phyloP scores from a whole-genome alignment of 140 eudicot species.

The Ambrosia hybrid region DNA sequence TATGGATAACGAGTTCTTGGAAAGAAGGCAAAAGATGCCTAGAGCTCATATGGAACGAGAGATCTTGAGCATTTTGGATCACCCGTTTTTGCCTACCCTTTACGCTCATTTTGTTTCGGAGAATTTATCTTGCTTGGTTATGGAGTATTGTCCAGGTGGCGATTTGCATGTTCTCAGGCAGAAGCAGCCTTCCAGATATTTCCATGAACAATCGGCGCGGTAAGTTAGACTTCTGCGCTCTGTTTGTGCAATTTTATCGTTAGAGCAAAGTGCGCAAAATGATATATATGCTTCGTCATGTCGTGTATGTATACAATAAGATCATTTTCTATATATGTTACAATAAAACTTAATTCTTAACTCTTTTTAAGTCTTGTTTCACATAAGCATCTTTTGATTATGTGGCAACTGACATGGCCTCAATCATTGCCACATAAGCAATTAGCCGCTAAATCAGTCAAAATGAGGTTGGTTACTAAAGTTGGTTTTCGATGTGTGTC shows the following conservation, averaged over 20 bases:
- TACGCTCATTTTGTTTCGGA: conserved; percentile 92
- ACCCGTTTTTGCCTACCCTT: conserved; percentile 94
- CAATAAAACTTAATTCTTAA: background rate
- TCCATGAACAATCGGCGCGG: conserved; percentile 96
- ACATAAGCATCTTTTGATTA: background rate
- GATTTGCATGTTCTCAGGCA: conserved; percentile 95
- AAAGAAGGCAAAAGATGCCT: conserved; percentile 75
- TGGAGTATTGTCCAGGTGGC: conserved; percentile 99
- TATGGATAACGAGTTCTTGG: conserved; percentile 94
- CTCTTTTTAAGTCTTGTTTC: background rate
- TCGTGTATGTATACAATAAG: background rate
- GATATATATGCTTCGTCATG: background rate
- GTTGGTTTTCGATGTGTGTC: background rate
- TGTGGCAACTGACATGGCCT: conserved; percentile 6
- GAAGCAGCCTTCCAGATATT: conserved; percentile 91
- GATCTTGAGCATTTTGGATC: conserved; percentile 87
- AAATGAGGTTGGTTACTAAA: background rate
- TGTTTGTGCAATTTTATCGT: background rate
- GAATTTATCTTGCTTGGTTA: conserved; percentile 87
- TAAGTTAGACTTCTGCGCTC: conserved; percentile 26
- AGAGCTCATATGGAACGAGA: conserved; percentile 97
- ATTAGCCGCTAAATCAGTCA: background rate
- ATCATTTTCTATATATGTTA: too few species aligned
- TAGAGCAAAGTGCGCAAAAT: background rate
- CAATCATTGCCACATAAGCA: background rate